Conservation (phyloP, 106 monocot species). For the Platanthera zijinensis region DNA sequence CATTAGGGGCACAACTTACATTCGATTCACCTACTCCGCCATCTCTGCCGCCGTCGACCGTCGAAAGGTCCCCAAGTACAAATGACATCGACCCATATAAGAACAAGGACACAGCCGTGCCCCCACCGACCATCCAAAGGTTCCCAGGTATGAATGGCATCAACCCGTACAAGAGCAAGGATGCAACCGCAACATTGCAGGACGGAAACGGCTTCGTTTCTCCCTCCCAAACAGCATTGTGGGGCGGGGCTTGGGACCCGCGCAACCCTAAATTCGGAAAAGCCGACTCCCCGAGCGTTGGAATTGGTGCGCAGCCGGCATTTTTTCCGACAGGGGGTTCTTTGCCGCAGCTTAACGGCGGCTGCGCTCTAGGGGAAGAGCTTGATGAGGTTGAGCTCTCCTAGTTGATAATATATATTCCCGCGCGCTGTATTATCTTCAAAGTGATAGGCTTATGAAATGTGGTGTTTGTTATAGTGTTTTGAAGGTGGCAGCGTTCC, state of each 20-base stretch:
- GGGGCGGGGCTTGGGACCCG: not conserved
- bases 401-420: not conserved
- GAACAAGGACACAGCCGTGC: not conserved
- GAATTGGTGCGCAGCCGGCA: not conserved
- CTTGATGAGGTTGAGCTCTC: constrained; percentile 6
- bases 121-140: constrained; percentile 22
- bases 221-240: constrained; percentile 2
- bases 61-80: constrained; percentile 52
- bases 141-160: constrained; percentile 69
- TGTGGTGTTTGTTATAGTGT: not conserved
- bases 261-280: not conserved
- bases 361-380: not conserved
- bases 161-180: not conserved
- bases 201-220: constrained; percentile 18
- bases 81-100: constrained; percentile 31
- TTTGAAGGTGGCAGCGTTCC: not conserved
- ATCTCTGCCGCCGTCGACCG: constrained; percentile 2
- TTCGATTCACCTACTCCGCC: constrained; percentile 23
- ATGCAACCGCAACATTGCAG: not conserved
- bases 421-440: not conserved
- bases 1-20: constrained; percentile 11
- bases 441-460: not conserved
- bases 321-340: not conserved
- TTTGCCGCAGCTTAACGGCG: not conserved
- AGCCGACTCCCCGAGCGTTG: not conserved